Base-by-base conservation (phyloP, 495 filamentous ascomycete genomes). In the Penicillium parvum region DNA sequence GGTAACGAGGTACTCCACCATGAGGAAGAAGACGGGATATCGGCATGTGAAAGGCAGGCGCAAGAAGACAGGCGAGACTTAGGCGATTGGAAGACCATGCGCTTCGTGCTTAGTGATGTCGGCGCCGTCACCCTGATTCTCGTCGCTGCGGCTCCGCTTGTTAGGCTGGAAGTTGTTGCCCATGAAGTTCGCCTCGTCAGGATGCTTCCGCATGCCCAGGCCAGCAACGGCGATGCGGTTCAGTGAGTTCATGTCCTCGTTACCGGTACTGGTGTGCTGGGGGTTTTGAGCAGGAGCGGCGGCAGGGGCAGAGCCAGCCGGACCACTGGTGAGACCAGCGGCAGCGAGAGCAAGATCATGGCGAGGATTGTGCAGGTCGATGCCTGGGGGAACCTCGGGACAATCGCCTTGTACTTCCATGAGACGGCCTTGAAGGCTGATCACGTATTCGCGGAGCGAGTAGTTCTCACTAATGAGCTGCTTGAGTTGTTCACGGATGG, bases 361-460 rank as follows among this genome's bases (percentile, higher is more conserved):
- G 7, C 68, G 62, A 0, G 67, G 60, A 23, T 71, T 66, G 53
- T 46, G 68, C 38, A 74, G 49, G 40, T 82, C 77, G 34, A 84
- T 79, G 46, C 79, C 78, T 2, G 67, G 69, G 0, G 92, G 92
- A 7, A 90, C 82, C 32, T 84, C 86, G 0, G 92, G 94, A 36
- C 84, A 82, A 52, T 94, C 88, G 48, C 84, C 85, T 49, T 88
- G 80, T 8, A 79, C 71, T 44, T 96, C 90, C 35, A 96, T 75
- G 9, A 97, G 78, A n/a, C 87, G 82, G 6, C 82, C 85, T 59
- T 98, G 94, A 17, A 98, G 72, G 51, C 80, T 83, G 57, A 96
- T 85, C 49, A 95, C 82, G 65, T 97, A 96, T 54, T 96, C 88
- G 26, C 89, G 82, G 1, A 97, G 73, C 45, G 83, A 77, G 66